Evolutionary conservation across 208 protist genomes (phyloP), one percentile per base, ranked within the genome.

Genomic region (Leishmania amazonensis): DNA sequence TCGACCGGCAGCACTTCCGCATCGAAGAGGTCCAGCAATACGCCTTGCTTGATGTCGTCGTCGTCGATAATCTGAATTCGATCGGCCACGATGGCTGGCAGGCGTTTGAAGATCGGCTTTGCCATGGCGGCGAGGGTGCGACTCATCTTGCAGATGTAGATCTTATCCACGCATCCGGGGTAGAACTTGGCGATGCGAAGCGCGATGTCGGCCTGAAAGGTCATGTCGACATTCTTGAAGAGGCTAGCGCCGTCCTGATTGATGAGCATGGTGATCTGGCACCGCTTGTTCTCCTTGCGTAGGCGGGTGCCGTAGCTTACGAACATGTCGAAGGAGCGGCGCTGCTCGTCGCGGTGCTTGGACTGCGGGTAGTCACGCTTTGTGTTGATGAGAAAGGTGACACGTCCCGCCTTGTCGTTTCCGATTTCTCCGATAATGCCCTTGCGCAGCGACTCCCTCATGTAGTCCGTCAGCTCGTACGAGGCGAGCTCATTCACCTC

Each of bases 71-170:
- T 90, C n/a, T 87, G 64, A 79, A 94, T 88, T n/a, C 85, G 83
- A n/a, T 93, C 86, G 1, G 90, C 91, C 24, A 96, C 85, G 51
- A 91, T 90, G 62, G 85, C 54, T 11, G 92, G 92, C 1, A 96
- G 80, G 35, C 78, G 81, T 57, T 75, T 79, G 83, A 96, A 92
- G 57, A 96, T 85, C 21, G 92, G 90, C 76, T 93, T 93, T 28
- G 87, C 88, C 81, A 94, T 79, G 19, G 82, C 58, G 0, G 88
- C 65, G 24, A 96, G 75, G 1, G 83, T 87, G 35, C 88, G 70
- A 65, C 82, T 76, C 92, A 96, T 96, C 49, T 92, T 92, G 81
- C 90, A 94, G 40, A 96, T 86, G 84, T 93, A 94, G 68, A 96
- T 90, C 83, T 91, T 91, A 64, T 89, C 90, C 40, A 96, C 83